These are phyloP conservation scores for Solanum acaule DNA, from an alignment of 257 asterid genomes.

Conservation along the genomic window DNA sequence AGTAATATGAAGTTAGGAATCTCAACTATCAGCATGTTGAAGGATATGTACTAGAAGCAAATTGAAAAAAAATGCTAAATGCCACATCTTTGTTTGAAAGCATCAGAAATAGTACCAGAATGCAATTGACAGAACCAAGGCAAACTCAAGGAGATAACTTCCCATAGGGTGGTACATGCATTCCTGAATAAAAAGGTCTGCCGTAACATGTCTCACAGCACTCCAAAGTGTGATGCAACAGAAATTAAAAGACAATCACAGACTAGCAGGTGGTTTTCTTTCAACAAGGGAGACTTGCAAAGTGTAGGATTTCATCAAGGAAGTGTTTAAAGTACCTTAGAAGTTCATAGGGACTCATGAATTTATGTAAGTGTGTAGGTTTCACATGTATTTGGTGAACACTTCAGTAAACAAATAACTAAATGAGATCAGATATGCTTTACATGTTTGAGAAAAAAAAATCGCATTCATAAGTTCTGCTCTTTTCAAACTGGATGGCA, in stretches of 20 bases:
- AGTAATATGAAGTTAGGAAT: slow-evolving; percentile 8
- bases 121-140: background rate
- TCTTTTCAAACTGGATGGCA: background rate
- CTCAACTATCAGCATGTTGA: background rate
- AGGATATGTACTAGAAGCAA: background rate
- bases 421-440: background rate
- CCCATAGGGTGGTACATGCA: background rate
- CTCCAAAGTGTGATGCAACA: background rate
- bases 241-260: background rate
- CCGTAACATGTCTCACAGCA: background rate
- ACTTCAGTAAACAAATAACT: background rate
- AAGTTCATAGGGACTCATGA: background rate
- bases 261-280: background rate
- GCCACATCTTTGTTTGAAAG: background rate
- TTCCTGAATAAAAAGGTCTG: background rate
- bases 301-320: background rate
- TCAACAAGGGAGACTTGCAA: background rate
- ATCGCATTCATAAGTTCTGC: background rate
- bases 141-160: background rate
- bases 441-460: background rate
- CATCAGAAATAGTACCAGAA: background rate
- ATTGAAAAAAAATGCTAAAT: background rate
- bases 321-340: background rate
- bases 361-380: background rate
- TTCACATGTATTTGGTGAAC: background rate